Evolutionary conservation across 1,139 yeast genomes (phyloP), one percentile per base, ranked within the genome.

Genomic region (Yamadazyma atlantica): DNA sequence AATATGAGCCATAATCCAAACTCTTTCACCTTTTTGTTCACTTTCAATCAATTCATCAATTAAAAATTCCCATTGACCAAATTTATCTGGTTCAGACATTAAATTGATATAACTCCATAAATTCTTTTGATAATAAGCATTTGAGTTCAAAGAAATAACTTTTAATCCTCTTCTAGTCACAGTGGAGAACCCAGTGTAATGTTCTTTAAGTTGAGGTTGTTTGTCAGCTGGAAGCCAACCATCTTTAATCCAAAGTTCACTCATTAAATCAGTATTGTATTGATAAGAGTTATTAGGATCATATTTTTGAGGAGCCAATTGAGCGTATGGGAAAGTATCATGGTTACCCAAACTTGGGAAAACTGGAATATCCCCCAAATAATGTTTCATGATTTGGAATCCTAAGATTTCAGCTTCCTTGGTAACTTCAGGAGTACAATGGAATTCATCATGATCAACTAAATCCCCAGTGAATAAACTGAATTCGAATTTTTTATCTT

Each of bases 311-410:
- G 82, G 85, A 1, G 88, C 82, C 40, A 80, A 56, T 56, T 82
- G 87, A 13, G 82, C 85, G 51, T 80, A 82, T 12, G 89, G 89
- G 66, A 75, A 82, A 14, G 83, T 76, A 51, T 83, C 89, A 55
- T 83, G 89, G 57, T 82, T 82, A 13, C 90, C 89, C 49, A 83
- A 62, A 23, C 77, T 78, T 9, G 87, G 73, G 51, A 65, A 81
- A n/a, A 83, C 76, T 2, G 87, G 83, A 13, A 78, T 58, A 38
- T 74, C 64, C 10, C 70, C 64, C 45, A 83, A 69, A 53, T 66
- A 73, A 36, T 68, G 60, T 53, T 82, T 82, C 66, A 82, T 66
- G 41, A 79, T 73, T 42, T 69, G 58, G 56, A 79, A 70, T 1
- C 78, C 58, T 28, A 60, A 58, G 35, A 68, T 66, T 57, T 83